Percentiles rank a stretch among this genome's conserved stretches.
phyloP scores from a whole-genome alignment of 306 rosid species.

The Fagus crenata region DNA sequence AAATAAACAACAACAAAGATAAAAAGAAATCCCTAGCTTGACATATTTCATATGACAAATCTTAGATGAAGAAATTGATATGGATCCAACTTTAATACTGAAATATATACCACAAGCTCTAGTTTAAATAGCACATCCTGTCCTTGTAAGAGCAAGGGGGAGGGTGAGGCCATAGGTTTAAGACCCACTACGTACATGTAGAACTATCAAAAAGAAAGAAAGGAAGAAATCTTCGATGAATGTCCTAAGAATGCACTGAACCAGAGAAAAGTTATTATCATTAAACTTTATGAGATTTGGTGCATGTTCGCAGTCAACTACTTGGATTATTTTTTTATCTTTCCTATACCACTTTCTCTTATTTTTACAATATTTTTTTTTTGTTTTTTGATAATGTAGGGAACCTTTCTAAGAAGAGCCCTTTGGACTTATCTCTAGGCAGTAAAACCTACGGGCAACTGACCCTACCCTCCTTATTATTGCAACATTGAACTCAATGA shows the following conservation, averaged over 20 bases:
- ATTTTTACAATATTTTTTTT: background rate
- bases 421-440: too few relatives aligned
- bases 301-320: background rate
- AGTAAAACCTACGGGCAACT: too few relatives aligned
- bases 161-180: too few relatives aligned
- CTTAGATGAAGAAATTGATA: background rate
- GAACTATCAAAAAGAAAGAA: too few relatives aligned
- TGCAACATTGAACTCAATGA: background rate
- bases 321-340: background rate
- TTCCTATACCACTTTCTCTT: background rate
- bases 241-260: background rate
- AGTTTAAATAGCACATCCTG: too few relatives aligned
- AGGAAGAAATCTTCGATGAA: background rate
- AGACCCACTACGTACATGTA: too few relatives aligned
- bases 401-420: too few relatives aligned
- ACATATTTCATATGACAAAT: background rate
- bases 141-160: too few relatives aligned
- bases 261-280: background rate
- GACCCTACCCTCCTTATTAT: background rate
- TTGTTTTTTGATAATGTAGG: too few relatives aligned
- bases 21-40: background rate
- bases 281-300: background rate
- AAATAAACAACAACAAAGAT: slow-evolving; percentile 14
- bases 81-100: background rate
- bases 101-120: background rate